phyloP scores from a whole-genome alignment of 2,329 filamentous ascomycete species.

The Podosphaera aphanis region DNA sequence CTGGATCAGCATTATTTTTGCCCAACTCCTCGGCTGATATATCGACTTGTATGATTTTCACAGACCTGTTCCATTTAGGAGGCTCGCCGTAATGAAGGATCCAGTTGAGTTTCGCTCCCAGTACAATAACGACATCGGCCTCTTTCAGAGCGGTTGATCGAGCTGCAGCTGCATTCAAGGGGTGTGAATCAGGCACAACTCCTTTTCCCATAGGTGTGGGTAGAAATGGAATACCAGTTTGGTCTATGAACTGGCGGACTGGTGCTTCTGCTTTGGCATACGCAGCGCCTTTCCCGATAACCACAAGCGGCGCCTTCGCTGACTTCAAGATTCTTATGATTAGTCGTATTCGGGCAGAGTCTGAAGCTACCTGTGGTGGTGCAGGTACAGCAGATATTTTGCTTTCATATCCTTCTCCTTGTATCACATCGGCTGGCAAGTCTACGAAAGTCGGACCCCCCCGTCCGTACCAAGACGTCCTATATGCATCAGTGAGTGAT shows the following conservation, averaged over 20 bases:
- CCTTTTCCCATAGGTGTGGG: conserved; percentile 37
- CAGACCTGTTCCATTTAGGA: conserved; percentile 27
- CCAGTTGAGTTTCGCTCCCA: conserved; percentile 33
- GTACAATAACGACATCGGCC: conserved; percentile 29
- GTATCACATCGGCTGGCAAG: conserved; percentile 30
- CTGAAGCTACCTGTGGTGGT: conserved; percentile 22
- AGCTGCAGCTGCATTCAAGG: conserved; percentile 27
- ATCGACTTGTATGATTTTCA: conserved; percentile 31
- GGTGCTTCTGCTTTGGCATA: conserved; percentile 25
- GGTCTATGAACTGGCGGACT: conserved; percentile 23
- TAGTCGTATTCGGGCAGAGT: conserved; percentile 20
- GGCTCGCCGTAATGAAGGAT: conserved; percentile 31
- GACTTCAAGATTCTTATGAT: conserved; percentile 22
- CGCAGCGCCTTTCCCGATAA: conserved; percentile 31
- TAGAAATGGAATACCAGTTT: conserved; percentile 28
- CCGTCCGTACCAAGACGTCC: conserved; percentile 28
- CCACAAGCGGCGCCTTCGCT: conserved; percentile 26
- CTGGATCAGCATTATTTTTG: conserved; percentile 23
- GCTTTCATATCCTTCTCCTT: conserved; percentile 18
- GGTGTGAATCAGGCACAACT: conserved; percentile 28
- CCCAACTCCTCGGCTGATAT: conserved; percentile 29
- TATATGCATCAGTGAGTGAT: conserved; percentile 26
- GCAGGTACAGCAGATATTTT: conserved; percentile 12
- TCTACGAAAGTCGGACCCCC: conserved; percentile 30
- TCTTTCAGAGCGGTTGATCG: conserved; percentile 27